Evolutionary conservation across 306 rosid species (phyloP), one percentile per base, ranked within the genome.

Genomic region (Glycyrrhiza uralensis): DNA sequence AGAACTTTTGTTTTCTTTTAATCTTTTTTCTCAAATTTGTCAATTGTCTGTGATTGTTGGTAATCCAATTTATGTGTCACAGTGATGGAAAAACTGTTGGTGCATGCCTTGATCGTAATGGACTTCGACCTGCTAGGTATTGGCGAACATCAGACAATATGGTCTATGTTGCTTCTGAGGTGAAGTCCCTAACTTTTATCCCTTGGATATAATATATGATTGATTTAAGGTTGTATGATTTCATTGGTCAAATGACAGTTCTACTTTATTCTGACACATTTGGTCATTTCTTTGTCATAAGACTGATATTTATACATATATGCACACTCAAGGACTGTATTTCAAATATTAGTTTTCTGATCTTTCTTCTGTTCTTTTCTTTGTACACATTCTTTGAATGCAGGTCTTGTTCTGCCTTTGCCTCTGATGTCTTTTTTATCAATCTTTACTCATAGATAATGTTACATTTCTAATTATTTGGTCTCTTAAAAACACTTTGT

Each of bases 141-240:
- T 94, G 99, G 99, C 90, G 99, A 80, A 94, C 99, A 65, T 83
- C 96, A 47, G 99, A 94, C 75, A 94, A 94, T 74, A 85, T 89
- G 89, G 99, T 94, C 46, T 94, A 94, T 72, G 97, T 94, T 79
- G 97, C 97, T 76, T 94, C 99, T 68, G 99, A 94, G 97, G 98
- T 94, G 70, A 41, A 93, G 75, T 79, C 38, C 68, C 61, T 69
- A 70, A 71, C 63, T 59, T 84, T 77, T 28, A 24, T 67, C 70
- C 22, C 18, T 72, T 66, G 35, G 46, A 22, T 60, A 20, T 62
- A 46, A 58, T 46, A 58, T 46, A 75, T 82, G 76, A 23, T 81
- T 32, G 52, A 56, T 71, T 49, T 65, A 54, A 26, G 62, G 9
- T 69, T 41, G 7, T 36, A 52, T 66, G 67, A 67, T 65, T 68